Conservation (phyloP, 176 grass and related monocot species). For the Lolium perenne region DNA sequence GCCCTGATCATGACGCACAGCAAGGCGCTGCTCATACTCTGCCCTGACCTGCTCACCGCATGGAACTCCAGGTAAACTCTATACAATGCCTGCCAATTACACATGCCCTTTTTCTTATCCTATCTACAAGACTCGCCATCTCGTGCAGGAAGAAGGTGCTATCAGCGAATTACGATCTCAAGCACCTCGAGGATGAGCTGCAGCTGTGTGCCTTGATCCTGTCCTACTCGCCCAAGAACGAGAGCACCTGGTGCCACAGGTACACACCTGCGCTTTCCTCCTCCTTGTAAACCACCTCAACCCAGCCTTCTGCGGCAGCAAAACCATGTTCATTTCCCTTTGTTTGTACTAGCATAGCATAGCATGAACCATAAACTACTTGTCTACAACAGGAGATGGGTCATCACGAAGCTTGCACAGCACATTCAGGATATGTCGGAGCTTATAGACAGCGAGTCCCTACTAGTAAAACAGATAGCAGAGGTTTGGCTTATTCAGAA, state of each 20-base stretch:
- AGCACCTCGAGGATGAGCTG: conserved; percentile 63
- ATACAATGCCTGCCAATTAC: no score
- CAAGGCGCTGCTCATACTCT: conserved; percentile 77
- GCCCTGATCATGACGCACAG: conserved; percentile 60
- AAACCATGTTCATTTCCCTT: conserved; percentile 6
- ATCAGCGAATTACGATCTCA: conserved; percentile 39
- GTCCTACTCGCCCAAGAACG: conserved; percentile 67
- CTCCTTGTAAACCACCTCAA: not conserved
- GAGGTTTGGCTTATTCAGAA: conserved; percentile 59
- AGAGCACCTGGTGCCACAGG: conserved; percentile 73
- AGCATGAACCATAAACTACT: not conserved
- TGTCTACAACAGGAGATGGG: conserved; percentile 80
- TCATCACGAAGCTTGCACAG: conserved; percentile 69
- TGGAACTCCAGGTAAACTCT: conserved; percentile 76
- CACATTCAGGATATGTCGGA: conserved; percentile 50
- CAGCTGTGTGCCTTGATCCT: conserved; percentile 61
- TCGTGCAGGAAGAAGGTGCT: conserved; percentile 67
- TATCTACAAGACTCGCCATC: not conserved
- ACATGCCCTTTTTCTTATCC: not conserved
- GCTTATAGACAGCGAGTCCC: conserved; percentile 70
- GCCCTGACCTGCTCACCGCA: conserved; percentile 64
- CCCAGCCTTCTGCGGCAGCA: not conserved
- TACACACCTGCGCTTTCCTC: conserved; percentile 7
- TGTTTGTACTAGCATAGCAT: not conserved
- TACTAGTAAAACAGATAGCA: conserved; percentile 74